Percentiles rank a stretch among this genome's conserved stretches.
Evolutionary conservation across 2,329 filamentous ascomycete genomes (phyloP).

Genomic region (Cytospora mali): DNA sequence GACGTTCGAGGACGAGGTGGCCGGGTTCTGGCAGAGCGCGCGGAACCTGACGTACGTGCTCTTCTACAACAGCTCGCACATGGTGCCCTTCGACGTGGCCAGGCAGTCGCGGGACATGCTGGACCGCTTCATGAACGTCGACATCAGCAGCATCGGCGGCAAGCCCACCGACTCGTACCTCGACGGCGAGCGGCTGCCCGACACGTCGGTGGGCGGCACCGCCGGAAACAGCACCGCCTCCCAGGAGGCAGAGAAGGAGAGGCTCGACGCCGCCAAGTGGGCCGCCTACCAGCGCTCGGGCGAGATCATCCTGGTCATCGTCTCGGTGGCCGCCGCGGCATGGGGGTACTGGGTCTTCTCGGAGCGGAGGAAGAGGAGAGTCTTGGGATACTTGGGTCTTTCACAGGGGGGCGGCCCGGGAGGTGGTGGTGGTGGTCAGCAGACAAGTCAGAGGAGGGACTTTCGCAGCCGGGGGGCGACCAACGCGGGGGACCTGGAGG

Average conservation of each 20-base stretch:
- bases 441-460: constrained; percentile 35
- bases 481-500: constrained; percentile 58
- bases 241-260: constrained; percentile 69
- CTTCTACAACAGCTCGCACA: constrained; percentile 95
- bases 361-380: constrained; percentile 55
- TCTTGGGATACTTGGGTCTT: constrained; percentile 55
- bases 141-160: constrained; percentile 82
- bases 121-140: constrained; percentile 91
- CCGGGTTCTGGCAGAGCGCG: constrained; percentile 92
- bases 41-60: constrained; percentile 94
- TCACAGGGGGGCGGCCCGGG: constrained; percentile 36
- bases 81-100: constrained; percentile 95
- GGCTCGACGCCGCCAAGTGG: constrained; percentile 83
- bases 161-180: constrained; percentile 76
- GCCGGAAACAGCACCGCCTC: constrained; percentile 59
- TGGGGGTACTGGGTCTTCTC: constrained; percentile 78
- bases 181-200: constrained; percentile 80
- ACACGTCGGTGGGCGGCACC: constrained; percentile 76
- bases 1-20: constrained; percentile 86
- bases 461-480: constrained; percentile 49
- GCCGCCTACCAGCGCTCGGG: constrained; percentile 86
- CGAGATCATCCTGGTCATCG: constrained; percentile 81
- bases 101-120: constrained; percentile 92
- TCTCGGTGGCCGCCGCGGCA: constrained; percentile 69
- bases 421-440: no score